Evolutionary conservation across 1,284 basidiomycete species (phyloP), one percentile per base, ranked within the genome.

Genomic region (Amanita bisporigera): DNA sequence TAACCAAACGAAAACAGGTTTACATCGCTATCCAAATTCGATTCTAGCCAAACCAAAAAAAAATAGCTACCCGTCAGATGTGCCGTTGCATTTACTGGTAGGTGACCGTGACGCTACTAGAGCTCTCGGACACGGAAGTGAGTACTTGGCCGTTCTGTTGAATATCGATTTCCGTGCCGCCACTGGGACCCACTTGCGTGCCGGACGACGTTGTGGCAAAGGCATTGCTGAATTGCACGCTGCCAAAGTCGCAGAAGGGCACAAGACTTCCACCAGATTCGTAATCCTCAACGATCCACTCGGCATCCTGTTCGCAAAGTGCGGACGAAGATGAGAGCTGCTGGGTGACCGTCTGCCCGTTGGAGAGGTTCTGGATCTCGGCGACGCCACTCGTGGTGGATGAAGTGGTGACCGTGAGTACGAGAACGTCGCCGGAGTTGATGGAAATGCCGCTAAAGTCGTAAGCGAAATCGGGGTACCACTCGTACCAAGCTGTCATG

Each of bases 251-350:
- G 59, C 79, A 78, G 68, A 81, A 77, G 19, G 77, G 75, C 21
- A 80, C 81, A 61, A 79, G 77, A 6, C 66, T 70, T 66, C 61
- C 69, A 67, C 68, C 70, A 63, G 73, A 70, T 69, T 76, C 73
- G 70, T 75, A 81, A 74, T 82, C 80, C 73, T 82, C 81, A 45
- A 82, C 74, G 63, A 79, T 79, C 78, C 78, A 78, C 68, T 79
- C 77, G 4, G 76, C 78, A 60, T 79, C 75, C 64, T 78, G 66
- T 70, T 78, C 69, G 74, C 79, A 80, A 43, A 83, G 78, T 49
- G 74, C 67, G 59, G 73, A 71, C 24, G 76, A 66, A 45, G 76
- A 77, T 45, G 75, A 73, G 70, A 81, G 69, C n/a, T 69, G 73
- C 69, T 77, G 76, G 38, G 80, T 77, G 71, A 77, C 78, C 75